Percentiles rank a stretch among this genome's conserved stretches.
phyloP scores from a whole-genome alignment of 1,284 basidiomycete genomes.

The Inonotus hispidus region DNA sequence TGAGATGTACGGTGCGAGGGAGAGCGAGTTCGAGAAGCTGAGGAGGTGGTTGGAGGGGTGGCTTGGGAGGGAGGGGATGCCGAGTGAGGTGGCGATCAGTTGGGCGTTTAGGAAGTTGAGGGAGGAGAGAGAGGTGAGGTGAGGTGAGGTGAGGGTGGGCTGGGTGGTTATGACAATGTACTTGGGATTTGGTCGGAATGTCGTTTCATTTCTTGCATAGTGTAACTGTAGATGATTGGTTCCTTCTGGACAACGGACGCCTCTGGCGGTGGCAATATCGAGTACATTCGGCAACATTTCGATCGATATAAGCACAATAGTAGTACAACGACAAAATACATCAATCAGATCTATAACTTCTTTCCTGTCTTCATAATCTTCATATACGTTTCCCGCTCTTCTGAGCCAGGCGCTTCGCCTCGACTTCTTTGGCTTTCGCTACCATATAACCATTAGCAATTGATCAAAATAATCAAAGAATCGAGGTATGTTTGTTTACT shows the following conservation, averaged over 20 bases:
- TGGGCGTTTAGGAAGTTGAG: slow-evolving; percentile 9
- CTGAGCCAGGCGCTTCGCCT: slow-evolving; percentile 33
- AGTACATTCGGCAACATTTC: too few species aligned
- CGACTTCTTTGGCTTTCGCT: slow-evolving; percentile 42
- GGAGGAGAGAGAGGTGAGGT: slow-evolving; percentile 4
- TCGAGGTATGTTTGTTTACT: slow-evolving; percentile 23
- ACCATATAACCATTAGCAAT: neutral
- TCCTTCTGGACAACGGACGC: neutral
- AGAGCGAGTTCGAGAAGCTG: slow-evolving; percentile 45
- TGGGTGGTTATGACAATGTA: neutral
- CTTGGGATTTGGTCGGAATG: neutral
- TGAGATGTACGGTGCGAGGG: slow-evolving; percentile 32
- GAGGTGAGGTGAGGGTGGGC: neutral
- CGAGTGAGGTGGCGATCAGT: slow-evolving; percentile 33
- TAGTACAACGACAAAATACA: neutral
- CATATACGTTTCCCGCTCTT: slow-evolving; percentile 27
- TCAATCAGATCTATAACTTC: neutral
- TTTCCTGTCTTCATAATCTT: neutral
- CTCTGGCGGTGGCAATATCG: neutral
- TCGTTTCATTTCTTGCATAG: neutral
- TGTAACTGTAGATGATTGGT: neutral
- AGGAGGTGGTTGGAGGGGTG: slow-evolving; percentile 62
- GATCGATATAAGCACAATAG: neutral
- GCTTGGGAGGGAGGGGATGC: slow-evolving; percentile 51
- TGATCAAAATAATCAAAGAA: neutral